A percentile compares a stretch with the other conserved stretches of the same genome.
These are phyloP conservation scores for Coffea canephora DNA, from an alignment of 257 asterid genomes.

Conservation along the genomic window DNA sequence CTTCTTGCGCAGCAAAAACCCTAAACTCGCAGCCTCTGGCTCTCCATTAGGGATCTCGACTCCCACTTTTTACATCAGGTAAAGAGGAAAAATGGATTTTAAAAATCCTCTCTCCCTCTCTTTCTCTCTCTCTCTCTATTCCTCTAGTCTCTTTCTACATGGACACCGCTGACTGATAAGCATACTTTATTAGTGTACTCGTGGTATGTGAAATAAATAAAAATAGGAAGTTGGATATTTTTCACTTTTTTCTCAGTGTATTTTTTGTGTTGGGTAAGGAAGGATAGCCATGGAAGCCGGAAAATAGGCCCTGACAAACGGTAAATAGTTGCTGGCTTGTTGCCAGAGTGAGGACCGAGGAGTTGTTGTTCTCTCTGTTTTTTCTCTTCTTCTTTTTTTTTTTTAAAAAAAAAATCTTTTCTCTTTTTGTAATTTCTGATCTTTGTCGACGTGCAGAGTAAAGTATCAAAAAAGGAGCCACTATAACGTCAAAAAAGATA, in stretches of 20 bases:
- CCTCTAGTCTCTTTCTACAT: background rate
- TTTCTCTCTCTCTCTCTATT: background rate
- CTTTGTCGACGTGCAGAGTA: conserved; percentile 7
- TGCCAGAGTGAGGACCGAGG: background rate
- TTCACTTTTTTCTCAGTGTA: background rate
- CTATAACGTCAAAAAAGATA: background rate
- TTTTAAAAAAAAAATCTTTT: background rate
- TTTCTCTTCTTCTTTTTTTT: background rate
- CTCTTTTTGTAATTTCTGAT: background rate
- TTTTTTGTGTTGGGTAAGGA: background rate
- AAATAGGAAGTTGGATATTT: background rate
- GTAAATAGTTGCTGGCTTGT: background rate
- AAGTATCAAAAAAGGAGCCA: background rate
- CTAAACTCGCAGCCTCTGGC: conserved; percentile 33
- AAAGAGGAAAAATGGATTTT: conserved; percentile 4
- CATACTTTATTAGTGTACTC: background rate
- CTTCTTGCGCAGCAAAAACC: conserved; percentile 54
- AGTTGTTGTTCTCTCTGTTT: background rate
- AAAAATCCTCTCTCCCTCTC: background rate
- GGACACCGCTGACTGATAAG: background rate
- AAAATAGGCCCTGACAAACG: background rate
- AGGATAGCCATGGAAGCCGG: conserved; percentile 20
- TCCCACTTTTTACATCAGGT: conserved; percentile 12
- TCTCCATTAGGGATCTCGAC: conserved; percentile 44
- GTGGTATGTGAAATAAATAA: conserved; percentile 5